Conservation (phyloP, 805 yeast genomes). For the Blastobotrys terrestris region DNA sequence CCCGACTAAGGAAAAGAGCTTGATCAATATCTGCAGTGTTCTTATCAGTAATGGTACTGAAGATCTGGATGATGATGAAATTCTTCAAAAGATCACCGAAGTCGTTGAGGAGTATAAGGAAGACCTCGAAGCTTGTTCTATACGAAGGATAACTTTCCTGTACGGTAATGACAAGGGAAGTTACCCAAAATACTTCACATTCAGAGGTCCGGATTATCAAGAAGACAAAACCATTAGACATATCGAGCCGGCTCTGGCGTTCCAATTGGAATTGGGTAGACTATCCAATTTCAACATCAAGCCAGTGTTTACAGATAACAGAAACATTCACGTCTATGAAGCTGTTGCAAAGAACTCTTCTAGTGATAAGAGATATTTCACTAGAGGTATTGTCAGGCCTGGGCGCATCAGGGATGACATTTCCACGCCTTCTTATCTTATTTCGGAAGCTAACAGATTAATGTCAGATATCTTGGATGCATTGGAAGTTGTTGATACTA, state of each 20-base stretch:
- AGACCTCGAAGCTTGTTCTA: constrained; percentile 61
- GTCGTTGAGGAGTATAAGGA: constrained; percentile 62
- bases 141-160: constrained; percentile 91
- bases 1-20: constrained; percentile 18
- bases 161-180: constrained; percentile 77
- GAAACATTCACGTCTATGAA: constrained; percentile 96
- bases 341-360: constrained; percentile 92
- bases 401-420: constrained; percentile 92
- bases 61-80: constrained; percentile 60
- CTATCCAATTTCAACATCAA: constrained; percentile 90
- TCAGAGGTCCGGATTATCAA: constrained; percentile 75
- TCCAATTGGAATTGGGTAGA: constrained; percentile 92
- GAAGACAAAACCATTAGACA: constrained; percentile 96
- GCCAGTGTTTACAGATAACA: constrained; percentile 92
- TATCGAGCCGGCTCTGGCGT: constrained; percentile 96
- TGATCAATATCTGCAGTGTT: constrained; percentile 78
- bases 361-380: constrained; percentile 90
- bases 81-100: constrained; percentile 56
- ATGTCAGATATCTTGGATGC: constrained; percentile 96
- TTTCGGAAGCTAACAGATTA: constrained; percentile 92
- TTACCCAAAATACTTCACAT: constrained; percentile 93
- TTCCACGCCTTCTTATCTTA: constrained; percentile 86
- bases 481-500: constrained; percentile 86
- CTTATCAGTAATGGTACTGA: constrained; percentile 72
- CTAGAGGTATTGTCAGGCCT: constrained; percentile 95